These are phyloP conservation scores for Leishmania amazonensis DNA, from an alignment of 208 protist genomes.

Conservation along the genomic window DNA sequence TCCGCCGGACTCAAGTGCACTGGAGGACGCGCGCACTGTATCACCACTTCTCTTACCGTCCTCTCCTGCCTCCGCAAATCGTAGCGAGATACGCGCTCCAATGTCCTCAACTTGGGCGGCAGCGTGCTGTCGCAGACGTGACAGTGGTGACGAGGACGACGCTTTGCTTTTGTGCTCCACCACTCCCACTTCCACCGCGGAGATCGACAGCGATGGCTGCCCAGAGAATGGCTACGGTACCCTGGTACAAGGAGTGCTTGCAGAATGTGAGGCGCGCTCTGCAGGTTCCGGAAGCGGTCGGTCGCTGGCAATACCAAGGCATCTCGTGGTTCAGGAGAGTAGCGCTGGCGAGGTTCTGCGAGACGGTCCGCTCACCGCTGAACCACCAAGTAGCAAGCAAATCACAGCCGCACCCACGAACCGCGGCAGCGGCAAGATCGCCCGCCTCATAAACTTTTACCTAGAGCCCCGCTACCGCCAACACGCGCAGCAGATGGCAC, in stretches of 20 bases:
- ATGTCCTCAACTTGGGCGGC: neutral
- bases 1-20: neutral
- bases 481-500: constrained; percentile 1
- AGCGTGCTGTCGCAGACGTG: neutral
- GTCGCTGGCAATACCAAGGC: neutral
- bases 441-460: neutral
- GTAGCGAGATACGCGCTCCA: neutral
- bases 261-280: neutral
- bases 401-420: neutral
- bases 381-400: neutral
- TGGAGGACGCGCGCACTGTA: neutral
- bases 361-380: neutral
- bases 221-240: neutral
- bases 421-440: neutral
- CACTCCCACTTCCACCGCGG: neutral
- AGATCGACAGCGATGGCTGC: neutral
- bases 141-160: neutral
- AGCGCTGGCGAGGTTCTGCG: neutral
- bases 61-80: neutral
- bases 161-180: neutral
- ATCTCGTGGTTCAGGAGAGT: neutral
- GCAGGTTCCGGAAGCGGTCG: neutral
- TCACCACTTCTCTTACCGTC: neutral
- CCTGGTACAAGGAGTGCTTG: neutral
- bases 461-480: neutral